phyloP scores from a whole-genome alignment of 148 eudicot genomes.

The Fagopyrum esculentum region DNA sequence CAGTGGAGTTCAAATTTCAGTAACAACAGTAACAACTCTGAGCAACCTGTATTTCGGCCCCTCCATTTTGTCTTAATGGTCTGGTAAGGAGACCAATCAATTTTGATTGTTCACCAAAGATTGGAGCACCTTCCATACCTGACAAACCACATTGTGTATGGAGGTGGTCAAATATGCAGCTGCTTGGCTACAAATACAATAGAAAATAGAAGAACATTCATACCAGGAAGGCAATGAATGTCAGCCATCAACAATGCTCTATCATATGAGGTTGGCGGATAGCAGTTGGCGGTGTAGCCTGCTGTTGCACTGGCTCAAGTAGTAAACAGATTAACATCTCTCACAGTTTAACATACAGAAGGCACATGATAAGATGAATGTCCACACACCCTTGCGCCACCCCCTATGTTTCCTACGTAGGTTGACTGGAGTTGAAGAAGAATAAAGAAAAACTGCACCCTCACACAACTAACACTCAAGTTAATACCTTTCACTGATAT shows the following conservation, averaged over 20 bases:
- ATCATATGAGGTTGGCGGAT: constrained; percentile 43
- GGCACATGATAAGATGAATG: background rate
- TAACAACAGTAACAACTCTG: background rate
- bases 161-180: constrained; percentile 13
- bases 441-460: background rate
- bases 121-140: constrained; percentile 98
- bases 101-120: constrained; percentile 57
- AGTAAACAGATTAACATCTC: constrained; percentile 14
- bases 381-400: too few relatives aligned
- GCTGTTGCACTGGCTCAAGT: constrained; percentile 56
- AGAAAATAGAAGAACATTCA: constrained; percentile 2
- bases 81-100: constrained; percentile 67
- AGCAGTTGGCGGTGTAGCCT: constrained; percentile 78
- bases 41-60: constrained; percentile 89
- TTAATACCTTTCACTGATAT: background rate
- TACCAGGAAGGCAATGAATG: constrained; percentile 96
- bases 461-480: background rate
- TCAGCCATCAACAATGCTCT: constrained; percentile 85
- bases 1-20: constrained; percentile 6
- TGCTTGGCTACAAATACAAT: constrained; percentile 4
- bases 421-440: background rate
- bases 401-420: too few relatives aligned
- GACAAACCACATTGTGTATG: constrained; percentile 15
- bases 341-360: background rate
- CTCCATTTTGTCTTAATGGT: constrained; percentile 78